Conservation (phyloP, 306 rosid genomes). For the Gillenia trifoliata region DNA sequence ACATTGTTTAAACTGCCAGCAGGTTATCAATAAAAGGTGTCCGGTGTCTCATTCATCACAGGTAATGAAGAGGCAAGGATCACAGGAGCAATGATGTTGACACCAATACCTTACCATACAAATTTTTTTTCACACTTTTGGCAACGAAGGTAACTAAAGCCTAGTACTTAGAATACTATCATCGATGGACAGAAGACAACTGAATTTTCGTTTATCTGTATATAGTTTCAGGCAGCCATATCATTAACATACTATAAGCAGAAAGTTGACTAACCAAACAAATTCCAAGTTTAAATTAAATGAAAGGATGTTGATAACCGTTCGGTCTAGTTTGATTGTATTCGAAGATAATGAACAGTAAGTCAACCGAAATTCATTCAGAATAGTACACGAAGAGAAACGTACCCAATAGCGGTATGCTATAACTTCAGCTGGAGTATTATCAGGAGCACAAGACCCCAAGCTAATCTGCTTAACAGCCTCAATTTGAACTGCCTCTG, state of each 20-base stretch:
- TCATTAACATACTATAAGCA: conserved; percentile 12
- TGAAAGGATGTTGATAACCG: conserved; percentile 5
- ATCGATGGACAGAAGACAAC: conserved; percentile 8
- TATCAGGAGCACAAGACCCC: conserved; percentile 77
- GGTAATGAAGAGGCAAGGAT: conserved; percentile 20
- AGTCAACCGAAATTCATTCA: conserved; percentile 4
- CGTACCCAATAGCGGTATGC: conserved; percentile 96
- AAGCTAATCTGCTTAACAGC: conserved; percentile 96
- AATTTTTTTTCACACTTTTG: conserved; percentile 9
- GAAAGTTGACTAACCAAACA: conserved; percentile 18
- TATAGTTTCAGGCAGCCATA: conserved; percentile 12
- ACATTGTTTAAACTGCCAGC: conserved; percentile 10
- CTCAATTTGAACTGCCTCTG: conserved; percentile 97
- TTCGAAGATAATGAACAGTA: not conserved
- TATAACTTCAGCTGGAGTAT: conserved; percentile 86
- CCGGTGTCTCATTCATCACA: conserved; percentile 17
- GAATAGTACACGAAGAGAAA: conserved; percentile 25
- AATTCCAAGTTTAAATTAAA: conserved; percentile 10
- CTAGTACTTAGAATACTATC: conserved; percentile 7
- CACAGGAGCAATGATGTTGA: conserved; percentile 32
- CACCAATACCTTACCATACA: conserved; percentile 9
- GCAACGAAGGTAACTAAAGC: conserved; percentile 4
- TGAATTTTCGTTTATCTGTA: conserved; percentile 13
- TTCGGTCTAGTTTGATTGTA: not conserved
- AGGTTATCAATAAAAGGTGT: conserved; percentile 19